Base-by-base conservation (phyloP, 169 alveolate genomes). In the Plasmodium reichenowi region DNA sequence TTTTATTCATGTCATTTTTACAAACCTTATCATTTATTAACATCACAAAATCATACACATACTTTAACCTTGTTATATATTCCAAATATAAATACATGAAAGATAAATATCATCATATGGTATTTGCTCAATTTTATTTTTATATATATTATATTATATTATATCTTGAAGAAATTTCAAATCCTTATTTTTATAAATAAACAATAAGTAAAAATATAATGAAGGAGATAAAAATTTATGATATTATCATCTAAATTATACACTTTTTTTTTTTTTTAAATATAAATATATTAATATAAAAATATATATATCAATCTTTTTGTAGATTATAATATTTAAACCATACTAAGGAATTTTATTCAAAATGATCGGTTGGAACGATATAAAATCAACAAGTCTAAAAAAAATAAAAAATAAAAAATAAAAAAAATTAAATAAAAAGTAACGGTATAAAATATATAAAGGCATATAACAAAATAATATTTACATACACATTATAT, bases 161-260 rank as follows among this genome's bases (percentile, higher is more conserved):
- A 80, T 29, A 12, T 80, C 83, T 6, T 67, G 67, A 17, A 80
- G 73, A 29, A 80, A 80, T 13, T 15, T 12, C 13, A 80, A 66
- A 32, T 68, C 43, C 22, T 38, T 43, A 54, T 80, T 45, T 38
- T 67, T 50, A 9, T 52, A 7, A 0, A 74, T 47, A 80, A 47
- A 47, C 90, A 80, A 24, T 80, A 80, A 29, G 90, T 80, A 58
- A 80, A 80, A 71, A 71, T 80, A 60, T 80, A 80, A 5, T 80
- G 24, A 68, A 50, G 68, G 4, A 54, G 63, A 24, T 32, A 80
- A 5, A 80, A 17, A 20, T 80, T 80, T 20, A 80, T 80, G 5
- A 80, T 52, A 9, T 80, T 80, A 15, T 66, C 90, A 12, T 80
- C 80, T 2, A 68, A 63, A 47, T 50, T 56, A 13, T 83, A 83